Base-by-base conservation (phyloP, 192 early-diverging fungal species). In the Podila minutissima region DNA sequence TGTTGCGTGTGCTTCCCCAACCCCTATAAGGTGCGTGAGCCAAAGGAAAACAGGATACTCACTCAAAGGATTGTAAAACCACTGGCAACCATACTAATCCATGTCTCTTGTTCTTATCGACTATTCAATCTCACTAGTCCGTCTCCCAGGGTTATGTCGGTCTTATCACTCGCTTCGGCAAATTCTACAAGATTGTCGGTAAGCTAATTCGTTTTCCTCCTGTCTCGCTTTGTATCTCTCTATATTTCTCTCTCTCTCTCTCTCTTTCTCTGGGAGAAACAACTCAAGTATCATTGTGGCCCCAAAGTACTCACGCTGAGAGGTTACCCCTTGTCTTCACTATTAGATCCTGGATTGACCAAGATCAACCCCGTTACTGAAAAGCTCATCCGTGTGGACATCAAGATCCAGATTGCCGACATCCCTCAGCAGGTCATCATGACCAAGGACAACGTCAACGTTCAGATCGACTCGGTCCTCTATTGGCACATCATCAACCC, bases 371-470 rank as follows among this genome's bases (percentile, higher is more conserved):
- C 82, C 3, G 41, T 86, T 7, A 88, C 88, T 0, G 88, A 89
- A 65, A 49, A 67, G 17, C 53, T 89, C 26, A 59, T 63, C 19
- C 72, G 66, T 48, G 84, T 89, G 4, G 85, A 89, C 74, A 73
- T 89, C 68, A 88, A 85, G 77, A 84, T 84, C 24, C 83, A 84
- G 66, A 72, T 84, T n/a, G 74, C 83, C 2, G 83, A 84, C 37
- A 91, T 96, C 31, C 88, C 90, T 33, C 64, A 79, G 26, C 93
- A 96, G 78, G 79, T 87, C 10, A 93, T 97, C 66, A 93, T 95
- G 84, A 95, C 94, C 50, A 95, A 97, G 77, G 96, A 97, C 84
- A 98, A 98, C 72, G 94, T 96, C 63, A 92, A 88, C 31, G 89
- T 96, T 32, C 77, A 76, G 5, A 96, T 98, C 65, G 96, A 97